Evolutionary conservation across 2,329 filamentous ascomycete species (phyloP).

Genomic region (Aspergillus sp.): DNA sequence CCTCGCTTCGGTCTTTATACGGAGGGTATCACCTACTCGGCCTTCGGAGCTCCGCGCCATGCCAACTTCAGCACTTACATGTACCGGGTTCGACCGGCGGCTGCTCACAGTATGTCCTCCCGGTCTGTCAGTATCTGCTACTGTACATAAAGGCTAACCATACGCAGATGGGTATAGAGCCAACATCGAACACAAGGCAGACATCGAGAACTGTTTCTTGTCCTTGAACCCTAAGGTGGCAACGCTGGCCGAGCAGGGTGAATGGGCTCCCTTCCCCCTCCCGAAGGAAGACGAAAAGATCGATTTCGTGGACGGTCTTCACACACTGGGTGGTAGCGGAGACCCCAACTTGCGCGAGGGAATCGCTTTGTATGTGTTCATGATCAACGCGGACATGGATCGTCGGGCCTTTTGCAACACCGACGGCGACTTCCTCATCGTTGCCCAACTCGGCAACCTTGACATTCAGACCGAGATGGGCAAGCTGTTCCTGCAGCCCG

Average conservation of each 20-base stretch:
- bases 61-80: constrained; percentile 30
- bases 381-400: constrained; percentile 56
- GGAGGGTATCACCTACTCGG: constrained; percentile 30
- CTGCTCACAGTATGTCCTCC: constrained; percentile 24
- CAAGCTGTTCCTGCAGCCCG: constrained; percentile 62
- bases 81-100: constrained; percentile 27
- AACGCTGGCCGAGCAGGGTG: constrained; percentile 53
- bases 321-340: constrained; percentile 54
- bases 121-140: background rate
- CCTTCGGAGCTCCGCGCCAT: constrained; percentile 26
- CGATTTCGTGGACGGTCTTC: constrained; percentile 56
- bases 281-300: constrained; percentile 46
- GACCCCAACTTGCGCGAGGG: constrained; percentile 54
- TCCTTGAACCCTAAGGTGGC: constrained; percentile 52
- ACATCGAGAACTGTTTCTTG: constrained; percentile 29
- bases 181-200: constrained; percentile 40
- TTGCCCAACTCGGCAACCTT: constrained; percentile 64
- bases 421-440: constrained; percentile 66
- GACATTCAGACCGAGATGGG: constrained; percentile 70
- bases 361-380: constrained; percentile 54
- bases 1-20: constrained; percentile 31
- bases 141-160: background rate
- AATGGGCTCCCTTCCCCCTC: constrained; percentile 57
- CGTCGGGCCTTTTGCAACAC: constrained; percentile 58
- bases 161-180: constrained; percentile 31